phyloP scores from a whole-genome alignment of 805 yeast species.

The Metschnikowia hibisci region DNA sequence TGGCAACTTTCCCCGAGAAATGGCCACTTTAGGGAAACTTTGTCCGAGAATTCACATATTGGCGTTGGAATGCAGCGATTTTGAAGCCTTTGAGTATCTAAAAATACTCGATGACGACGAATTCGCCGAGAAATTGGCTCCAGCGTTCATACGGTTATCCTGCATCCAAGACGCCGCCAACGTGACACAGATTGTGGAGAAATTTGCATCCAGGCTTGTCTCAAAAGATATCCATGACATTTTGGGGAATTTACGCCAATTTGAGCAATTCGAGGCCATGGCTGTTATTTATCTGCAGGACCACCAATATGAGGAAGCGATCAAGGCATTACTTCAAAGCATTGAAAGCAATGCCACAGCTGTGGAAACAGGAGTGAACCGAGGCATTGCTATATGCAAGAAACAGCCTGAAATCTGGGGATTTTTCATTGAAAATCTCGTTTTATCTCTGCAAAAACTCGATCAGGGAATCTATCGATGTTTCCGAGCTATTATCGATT shows the following conservation, averaged over 20 bases:
- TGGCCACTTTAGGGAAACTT: conserved; percentile 35
- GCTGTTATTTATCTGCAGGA: conserved; percentile 26
- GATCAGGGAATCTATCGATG: conserved; percentile 30
- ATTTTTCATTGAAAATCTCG: conserved; percentile 23
- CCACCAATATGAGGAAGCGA: conserved; percentile 26
- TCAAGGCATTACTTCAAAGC: conserved; percentile 26
- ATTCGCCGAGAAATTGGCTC: not conserved
- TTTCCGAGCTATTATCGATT: conserved; percentile 31
- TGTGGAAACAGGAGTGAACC: conserved; percentile 4
- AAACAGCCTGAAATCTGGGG: conserved; percentile 30
- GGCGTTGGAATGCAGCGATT: conserved; percentile 28
- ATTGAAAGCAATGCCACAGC: conserved; percentile 17
- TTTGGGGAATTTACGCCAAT: conserved; percentile 19
- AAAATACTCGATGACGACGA: conserved; percentile 2
- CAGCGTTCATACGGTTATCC: conserved; percentile 25
- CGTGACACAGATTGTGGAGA: conserved; percentile 16
- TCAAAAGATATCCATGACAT: conserved; percentile 7
- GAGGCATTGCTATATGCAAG: conserved; percentile 12
- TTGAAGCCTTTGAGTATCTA: conserved; percentile 29
- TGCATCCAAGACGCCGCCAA: conserved; percentile 17
- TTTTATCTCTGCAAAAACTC: conserved; percentile 15
- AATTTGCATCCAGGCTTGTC: conserved; percentile 4
- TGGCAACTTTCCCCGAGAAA: conserved; percentile 27
- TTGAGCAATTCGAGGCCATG: conserved; percentile 27
- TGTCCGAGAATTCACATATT: conserved; percentile 39